Evolutionary conservation across 305 asterid species (phyloP), one percentile per base, ranked within the genome.

Genomic region (Fraxinus albicans): DNA sequence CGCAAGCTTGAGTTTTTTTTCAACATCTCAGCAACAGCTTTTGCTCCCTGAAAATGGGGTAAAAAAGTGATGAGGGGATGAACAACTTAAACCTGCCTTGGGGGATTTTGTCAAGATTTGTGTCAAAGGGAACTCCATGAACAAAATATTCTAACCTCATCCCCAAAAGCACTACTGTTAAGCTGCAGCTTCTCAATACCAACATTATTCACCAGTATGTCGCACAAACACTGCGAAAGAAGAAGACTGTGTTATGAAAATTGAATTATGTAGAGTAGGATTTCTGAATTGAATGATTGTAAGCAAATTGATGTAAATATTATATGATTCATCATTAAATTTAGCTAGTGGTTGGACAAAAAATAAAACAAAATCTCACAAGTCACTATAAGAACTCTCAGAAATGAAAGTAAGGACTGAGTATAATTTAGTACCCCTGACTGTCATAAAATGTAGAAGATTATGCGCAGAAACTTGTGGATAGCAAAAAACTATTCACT

Each of bases 1-100:
- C 96, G 98, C 91, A 96, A 80, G 75, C 92, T 92, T 78, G 99
- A 92, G 85, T 96, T 96, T 86, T 91, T 93, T 93, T 93, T 95
- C 88, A 96, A 89, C 97, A 96, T 90, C 92, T 96, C 98, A 78
- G 91, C 98, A 74, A 96, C 88, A 81, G 99, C 98, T 87, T 93
- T 95, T 25, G 99, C 99, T 83, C 98, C 99, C 98, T 95, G 91
- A 82, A 81, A 81, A 44, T 72, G 50, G 36, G 33, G 35, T 3
- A 4, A 81, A 84, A 84, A 80, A 31, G 35, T 72, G 40, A 70
- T 67, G 34, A 67, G 35, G 36, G 74, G 36, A 81, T 70, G 79
- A 40, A 70, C 63, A 79, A 42, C 35, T 72, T 73, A 84, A 33
- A 75, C 47, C 82, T 70, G 73, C n/a, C 72, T 21, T 79, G 25